A percentile compares a stretch with the other conserved stretches of the same genome.
These are phyloP conservation scores for Verticillium isaacii DNA, from an alignment of 2,329 filamentous ascomycete species.

Conservation along the genomic window DNA sequence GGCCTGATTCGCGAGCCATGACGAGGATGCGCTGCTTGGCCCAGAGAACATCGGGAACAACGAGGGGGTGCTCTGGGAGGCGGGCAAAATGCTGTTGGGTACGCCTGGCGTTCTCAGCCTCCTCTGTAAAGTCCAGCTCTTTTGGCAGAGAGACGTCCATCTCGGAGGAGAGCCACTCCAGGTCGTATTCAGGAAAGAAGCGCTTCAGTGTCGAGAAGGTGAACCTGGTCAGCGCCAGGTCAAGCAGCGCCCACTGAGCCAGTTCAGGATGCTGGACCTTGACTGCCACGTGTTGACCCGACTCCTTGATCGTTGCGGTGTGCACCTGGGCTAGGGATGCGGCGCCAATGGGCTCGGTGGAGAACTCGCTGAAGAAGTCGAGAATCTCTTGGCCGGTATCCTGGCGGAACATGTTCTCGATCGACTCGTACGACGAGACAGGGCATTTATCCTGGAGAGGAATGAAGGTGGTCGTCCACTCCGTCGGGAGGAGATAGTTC, in stretches of 20 bases:
- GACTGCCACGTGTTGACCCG: slow-evolving; percentile 83
- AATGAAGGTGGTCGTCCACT: slow-evolving; percentile 95
- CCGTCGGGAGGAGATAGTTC: slow-evolving; percentile 85
- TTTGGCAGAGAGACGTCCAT: slow-evolving; percentile 88
- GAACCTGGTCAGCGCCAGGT: slow-evolving; percentile 79
- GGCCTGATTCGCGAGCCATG: slow-evolving; percentile 88
- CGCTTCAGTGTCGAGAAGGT: slow-evolving; percentile 86
- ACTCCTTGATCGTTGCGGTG: slow-evolving; percentile 75
- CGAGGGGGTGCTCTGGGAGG: slow-evolving; percentile 69
- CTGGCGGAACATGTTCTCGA: slow-evolving; percentile 77
- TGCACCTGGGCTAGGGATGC: slow-evolving; percentile 95
- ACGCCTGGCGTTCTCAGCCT: slow-evolving; percentile 77
- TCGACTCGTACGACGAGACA: slow-evolving; percentile 81
- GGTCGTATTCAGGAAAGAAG: slow-evolving; percentile 96
- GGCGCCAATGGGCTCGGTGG: slow-evolving; percentile 75
- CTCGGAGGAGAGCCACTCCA: slow-evolving; percentile 91
- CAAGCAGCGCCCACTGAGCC: slow-evolving; percentile 84
- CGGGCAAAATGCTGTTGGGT: slow-evolving; percentile 77
- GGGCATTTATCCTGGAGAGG: slow-evolving; percentile 95
- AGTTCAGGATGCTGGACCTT: slow-evolving; percentile 93
- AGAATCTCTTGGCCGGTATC: slow-evolving; percentile 78
- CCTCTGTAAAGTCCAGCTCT: slow-evolving; percentile 83
- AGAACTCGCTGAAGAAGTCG: slow-evolving; percentile 84
- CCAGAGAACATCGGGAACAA: slow-evolving; percentile 89
- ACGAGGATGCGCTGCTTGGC: slow-evolving; percentile 84